Base-by-base conservation (phyloP, 2,329 filamentous ascomycete genomes). In the Penicillium sp. region DNA sequence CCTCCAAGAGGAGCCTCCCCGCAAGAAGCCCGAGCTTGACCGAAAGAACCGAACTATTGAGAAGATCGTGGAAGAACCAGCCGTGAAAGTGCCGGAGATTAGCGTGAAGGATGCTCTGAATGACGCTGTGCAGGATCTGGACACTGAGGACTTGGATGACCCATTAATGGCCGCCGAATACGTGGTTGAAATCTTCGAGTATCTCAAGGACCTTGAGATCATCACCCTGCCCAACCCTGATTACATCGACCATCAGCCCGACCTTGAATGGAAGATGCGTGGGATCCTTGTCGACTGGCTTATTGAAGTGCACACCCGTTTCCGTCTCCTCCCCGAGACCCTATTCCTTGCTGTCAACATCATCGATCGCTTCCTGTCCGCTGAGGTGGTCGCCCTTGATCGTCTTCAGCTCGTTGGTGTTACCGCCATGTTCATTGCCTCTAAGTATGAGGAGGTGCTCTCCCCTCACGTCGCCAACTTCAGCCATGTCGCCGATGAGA, bases 351-450 rank as follows among this genome's bases (percentile, higher is more conserved):
- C 92, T 45, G 91, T 97, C 82, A 99, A 97, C 83, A 92, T 97
- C 75, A 95, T 97, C 72, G 94, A 99, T 75, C 92, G 94, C 59
- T 99, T 97, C 81, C 85, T 99, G 46, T 97, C 93, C 0, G 86
- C 87, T 70, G 97, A 97, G 81, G 89, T 97, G 33, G 94, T 99
- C 45, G 91, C 96, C 78, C 87, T 99, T 46, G 93, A 97, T 75
- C 92, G 92, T 60, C 87, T 99, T 6, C 94, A 99, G 78, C 84
- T 99, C 9, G 94, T 99, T 57, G 94, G 94, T 70, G 92, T 97
- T 70, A 96, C 94, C 25, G 94, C 93, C 75, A 97, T 99, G 94
- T 97, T 97, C 81, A 96, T 97, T 71, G 94, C 94, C 13, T 95
- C 93, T 71, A 99, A 99, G 80, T 99, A 97, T 48, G 93, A 99